Conservation (phyloP, 2,329 filamentous ascomycete genomes). For the Colletotrichum simmondsii region DNA sequence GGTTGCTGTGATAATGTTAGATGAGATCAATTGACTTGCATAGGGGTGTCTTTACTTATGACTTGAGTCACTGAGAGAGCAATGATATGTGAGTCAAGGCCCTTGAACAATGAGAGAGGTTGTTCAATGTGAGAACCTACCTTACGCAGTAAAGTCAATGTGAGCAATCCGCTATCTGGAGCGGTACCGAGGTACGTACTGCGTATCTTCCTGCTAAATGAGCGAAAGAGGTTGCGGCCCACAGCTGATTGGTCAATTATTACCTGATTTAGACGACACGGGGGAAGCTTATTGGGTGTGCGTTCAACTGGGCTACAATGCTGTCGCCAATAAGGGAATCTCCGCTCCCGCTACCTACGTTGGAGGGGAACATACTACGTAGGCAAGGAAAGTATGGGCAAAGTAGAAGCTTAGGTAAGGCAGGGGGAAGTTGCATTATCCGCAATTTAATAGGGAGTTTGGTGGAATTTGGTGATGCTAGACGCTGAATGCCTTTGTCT, state of each 20-base stretch:
- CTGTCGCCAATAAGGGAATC: conserved; percentile 30
- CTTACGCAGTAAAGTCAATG: too few relatives aligned
- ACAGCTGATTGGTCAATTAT: conserved; percentile 30
- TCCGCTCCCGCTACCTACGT: conserved; percentile 17
- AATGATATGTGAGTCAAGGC: conserved; percentile 26
- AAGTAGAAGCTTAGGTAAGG: neutral
- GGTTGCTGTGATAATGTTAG: neutral
- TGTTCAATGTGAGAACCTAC: neutral
- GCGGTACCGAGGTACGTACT: neutral
- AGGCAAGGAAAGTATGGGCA: neutral
- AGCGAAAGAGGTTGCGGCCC: conserved; percentile 5
- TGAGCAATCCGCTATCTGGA: conserved; percentile 10
- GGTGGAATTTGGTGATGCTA: neutral
- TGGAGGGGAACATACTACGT: neutral
- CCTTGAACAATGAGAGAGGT: neutral
- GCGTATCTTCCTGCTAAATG: too few relatives aligned
- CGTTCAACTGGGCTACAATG: neutral
- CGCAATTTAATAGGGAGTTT: neutral
- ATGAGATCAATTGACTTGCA: neutral
- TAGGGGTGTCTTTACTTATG: neutral
- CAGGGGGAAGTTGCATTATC: neutral
- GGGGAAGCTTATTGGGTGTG: conserved; percentile 12
- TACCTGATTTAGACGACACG: conserved; percentile 23
- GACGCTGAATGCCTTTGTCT: neutral
- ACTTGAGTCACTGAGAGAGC: conserved; percentile 1